phyloP scores from a whole-genome alignment of 2,329 filamentous ascomycete species.

The Zymoseptoria passerinii region DNA sequence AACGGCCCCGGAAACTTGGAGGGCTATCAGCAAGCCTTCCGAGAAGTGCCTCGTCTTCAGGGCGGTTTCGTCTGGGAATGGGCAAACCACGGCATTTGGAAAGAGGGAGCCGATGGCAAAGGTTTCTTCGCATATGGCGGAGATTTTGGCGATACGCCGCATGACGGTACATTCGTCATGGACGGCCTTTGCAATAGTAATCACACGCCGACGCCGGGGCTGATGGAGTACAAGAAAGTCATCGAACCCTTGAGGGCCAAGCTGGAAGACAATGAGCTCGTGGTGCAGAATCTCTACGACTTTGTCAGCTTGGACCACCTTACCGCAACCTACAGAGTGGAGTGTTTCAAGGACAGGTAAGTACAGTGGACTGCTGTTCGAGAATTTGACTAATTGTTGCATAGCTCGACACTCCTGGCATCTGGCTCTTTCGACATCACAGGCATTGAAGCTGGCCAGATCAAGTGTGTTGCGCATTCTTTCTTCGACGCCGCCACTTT shows the following conservation, averaged over 20 bases:
- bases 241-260: slow-evolving; percentile 30
- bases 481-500: neutral
- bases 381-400: neutral
- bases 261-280: slow-evolving; percentile 23
- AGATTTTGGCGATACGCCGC: slow-evolving; percentile 17
- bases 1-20: slow-evolving; percentile 57
- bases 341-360: neutral
- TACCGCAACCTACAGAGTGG: slow-evolving; percentile 5
- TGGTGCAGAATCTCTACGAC: slow-evolving; percentile 32
- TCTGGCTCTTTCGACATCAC: slow-evolving; percentile 5
- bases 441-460: slow-evolving; percentile 1
- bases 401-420: neutral
- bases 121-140: slow-evolving; percentile 35
- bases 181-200: slow-evolving; percentile 34
- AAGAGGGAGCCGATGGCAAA: slow-evolving; percentile 27
- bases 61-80: slow-evolving; percentile 47
- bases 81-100: slow-evolving; percentile 35
- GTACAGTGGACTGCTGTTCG: neutral
- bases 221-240: slow-evolving; percentile 35
- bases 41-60: slow-evolving; percentile 50
- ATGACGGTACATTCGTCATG: slow-evolving; percentile 36
- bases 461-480: neutral
- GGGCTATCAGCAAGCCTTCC: slow-evolving; percentile 58
- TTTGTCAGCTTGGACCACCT: slow-evolving; percentile 13
- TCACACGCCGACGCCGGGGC: slow-evolving; percentile 32